phyloP scores from a whole-genome alignment of 371 early-diverging fungal species.

The Mucor mucedo region DNA sequence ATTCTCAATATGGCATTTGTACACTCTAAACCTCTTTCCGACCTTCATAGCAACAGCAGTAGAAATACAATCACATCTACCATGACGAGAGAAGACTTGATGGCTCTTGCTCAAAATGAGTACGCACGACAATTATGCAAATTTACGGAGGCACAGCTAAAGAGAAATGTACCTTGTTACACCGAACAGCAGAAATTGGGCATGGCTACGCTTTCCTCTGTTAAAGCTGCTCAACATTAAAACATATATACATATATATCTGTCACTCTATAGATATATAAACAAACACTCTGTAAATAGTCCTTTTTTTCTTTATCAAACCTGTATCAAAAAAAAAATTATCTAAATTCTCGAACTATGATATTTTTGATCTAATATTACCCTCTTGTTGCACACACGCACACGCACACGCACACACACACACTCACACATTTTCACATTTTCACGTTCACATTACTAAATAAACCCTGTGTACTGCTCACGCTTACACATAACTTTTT shows the following conservation, averaged over 20 bases:
- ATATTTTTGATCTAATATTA: neutral
- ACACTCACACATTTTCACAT: neutral
- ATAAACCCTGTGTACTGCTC: neutral
- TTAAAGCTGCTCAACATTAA: constrained; percentile 10
- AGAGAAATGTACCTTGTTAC: constrained; percentile 37
- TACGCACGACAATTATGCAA: constrained; percentile 48
- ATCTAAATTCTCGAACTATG: constrained; percentile 2
- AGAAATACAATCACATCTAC: constrained; percentile 9
- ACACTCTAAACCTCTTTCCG: constrained; percentile 10
- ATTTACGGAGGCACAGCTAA: constrained; percentile 43
- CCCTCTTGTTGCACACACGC: neutral
- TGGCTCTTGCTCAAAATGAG: constrained; percentile 43
- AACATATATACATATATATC: neutral
- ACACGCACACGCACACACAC: neutral
- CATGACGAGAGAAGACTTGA: constrained; percentile 35
- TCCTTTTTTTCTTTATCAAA: neutral
- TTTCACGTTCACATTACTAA: neutral
- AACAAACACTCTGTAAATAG: constrained; percentile 7
- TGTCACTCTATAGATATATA: neutral
- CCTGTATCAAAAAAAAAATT: neutral
- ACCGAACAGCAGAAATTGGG: constrained; percentile 21
- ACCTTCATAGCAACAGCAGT: neutral
- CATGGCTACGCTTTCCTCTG: constrained; percentile 9
- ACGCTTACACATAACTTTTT: neutral
- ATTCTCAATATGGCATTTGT: constrained; percentile 13